These are phyloP conservation scores for Pterocarpus santalinus DNA, from an alignment of 306 rosid genomes.

Conservation along the genomic window DNA sequence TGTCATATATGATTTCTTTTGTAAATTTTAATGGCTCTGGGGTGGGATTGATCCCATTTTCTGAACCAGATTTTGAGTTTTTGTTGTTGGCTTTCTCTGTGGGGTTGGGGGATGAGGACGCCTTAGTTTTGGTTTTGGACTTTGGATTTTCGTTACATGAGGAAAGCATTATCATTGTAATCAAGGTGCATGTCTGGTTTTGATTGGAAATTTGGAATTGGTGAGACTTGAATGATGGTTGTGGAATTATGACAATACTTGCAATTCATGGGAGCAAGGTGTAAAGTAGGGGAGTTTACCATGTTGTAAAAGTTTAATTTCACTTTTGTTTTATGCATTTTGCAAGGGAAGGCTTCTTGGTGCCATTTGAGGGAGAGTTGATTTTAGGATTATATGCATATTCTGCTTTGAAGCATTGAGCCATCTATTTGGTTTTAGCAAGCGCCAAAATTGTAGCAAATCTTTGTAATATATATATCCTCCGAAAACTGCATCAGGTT, in stretches of 20 bases:
- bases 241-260: constrained; percentile 32
- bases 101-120: not conserved
- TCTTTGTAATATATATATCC: not conserved
- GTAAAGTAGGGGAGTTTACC: constrained; percentile 16
- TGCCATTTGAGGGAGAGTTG: constrained; percentile 32
- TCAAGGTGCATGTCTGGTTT: not conserved
- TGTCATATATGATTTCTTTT: not conserved
- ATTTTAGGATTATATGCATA: constrained; percentile 25
- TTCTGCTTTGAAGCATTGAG: constrained; percentile 25
- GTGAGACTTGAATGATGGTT: constrained; percentile 32
- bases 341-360: constrained; percentile 13
- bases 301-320: constrained; percentile 30
- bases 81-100: not conserved
- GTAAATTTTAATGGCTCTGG: constrained; percentile 22
- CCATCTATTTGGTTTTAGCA: not conserved
- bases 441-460: not conserved
- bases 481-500: constrained; percentile 25
- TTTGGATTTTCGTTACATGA: not conserved
- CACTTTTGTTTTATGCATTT: not conserved
- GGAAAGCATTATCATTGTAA: not conserved
- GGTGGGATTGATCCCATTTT: constrained; percentile 38
- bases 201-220: constrained; percentile 36
- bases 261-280: constrained; percentile 28
- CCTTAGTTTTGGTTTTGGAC: constrained; percentile 26
- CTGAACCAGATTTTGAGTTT: constrained; percentile 26